These are phyloP conservation scores for Dipteronia sinensis DNA, from an alignment of 345 rosid species.

Conservation along the genomic window DNA sequence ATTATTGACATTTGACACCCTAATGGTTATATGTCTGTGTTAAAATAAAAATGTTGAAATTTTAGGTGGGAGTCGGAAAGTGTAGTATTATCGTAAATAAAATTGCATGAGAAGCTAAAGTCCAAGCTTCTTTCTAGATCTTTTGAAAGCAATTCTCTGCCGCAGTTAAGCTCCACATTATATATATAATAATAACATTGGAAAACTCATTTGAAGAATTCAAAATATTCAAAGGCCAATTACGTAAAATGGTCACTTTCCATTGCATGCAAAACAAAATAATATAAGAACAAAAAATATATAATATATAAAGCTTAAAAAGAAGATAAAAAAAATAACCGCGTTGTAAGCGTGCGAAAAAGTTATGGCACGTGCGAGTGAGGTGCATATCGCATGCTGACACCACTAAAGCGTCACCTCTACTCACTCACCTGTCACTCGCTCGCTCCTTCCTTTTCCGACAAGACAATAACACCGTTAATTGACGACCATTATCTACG, in stretches of 20 bases:
- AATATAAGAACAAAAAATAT: background rate
- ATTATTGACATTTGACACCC: no score
- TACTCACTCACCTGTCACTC: background rate
- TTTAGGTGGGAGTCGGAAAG: no score
- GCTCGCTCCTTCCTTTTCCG: slow-evolving; percentile 23
- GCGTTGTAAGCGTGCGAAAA: slow-evolving; percentile 26
- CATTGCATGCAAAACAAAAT: slow-evolving; percentile 4
- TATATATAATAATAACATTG: no score
- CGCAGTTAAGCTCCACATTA: background rate
- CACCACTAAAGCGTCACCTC: slow-evolving; percentile 40
- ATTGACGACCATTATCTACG: background rate
- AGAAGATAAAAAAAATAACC: slow-evolving; percentile 2
- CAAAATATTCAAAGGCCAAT: background rate
- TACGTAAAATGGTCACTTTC: background rate
- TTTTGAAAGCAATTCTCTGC: background rate
- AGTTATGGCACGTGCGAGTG: slow-evolving; percentile 22
- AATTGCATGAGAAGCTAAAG: background rate
- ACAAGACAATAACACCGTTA: slow-evolving; percentile 32
- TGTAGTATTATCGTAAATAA: no score
- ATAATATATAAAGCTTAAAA: no score
- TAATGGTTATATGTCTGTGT: no score
- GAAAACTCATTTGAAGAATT: background rate
- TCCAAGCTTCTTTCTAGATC: background rate
- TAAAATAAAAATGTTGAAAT: no score
- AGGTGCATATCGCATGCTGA: slow-evolving; percentile 30